Conservation (phyloP, 768 basidiomycete genomes). For the Steccherinum ochraceum region DNA sequence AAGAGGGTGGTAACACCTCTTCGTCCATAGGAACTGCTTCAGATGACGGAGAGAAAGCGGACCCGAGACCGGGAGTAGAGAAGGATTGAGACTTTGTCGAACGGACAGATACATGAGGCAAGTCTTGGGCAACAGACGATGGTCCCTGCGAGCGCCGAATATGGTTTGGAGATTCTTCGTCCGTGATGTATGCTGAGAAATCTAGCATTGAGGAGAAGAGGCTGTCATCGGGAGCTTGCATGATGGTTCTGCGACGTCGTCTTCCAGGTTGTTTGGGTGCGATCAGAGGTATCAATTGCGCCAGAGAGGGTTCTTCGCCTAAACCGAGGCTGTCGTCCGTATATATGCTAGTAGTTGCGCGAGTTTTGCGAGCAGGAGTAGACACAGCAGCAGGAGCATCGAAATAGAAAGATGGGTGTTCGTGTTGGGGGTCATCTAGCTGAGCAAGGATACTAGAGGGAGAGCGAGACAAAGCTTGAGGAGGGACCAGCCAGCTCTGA, state of each 20-base stretch:
- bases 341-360: constrained; percentile 7
- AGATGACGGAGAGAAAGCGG: constrained; percentile 9
- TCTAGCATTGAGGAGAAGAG: constrained; percentile 24
- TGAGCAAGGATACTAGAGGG: constrained; percentile 10
- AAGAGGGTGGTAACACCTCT: not conserved
- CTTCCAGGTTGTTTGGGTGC: constrained; percentile 10
- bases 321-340: constrained; percentile 9
- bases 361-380: constrained; percentile 17
- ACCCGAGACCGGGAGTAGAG: not conserved
- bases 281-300: not conserved
- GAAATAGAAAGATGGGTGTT: constrained; percentile 16
- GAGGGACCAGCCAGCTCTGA: constrained; percentile 23
- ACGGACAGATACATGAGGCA: not conserved
- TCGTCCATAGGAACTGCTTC: no score
- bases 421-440: constrained; percentile 7
- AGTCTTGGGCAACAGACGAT: not conserved
- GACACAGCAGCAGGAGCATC: constrained; percentile 16
- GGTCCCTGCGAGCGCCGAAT: not conserved
- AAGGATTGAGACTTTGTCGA: not conserved
- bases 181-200: constrained; percentile 17
- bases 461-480: constrained; percentile 20
- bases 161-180: constrained; percentile 2
- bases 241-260: constrained; percentile 19
- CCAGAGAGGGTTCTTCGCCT: not conserved
- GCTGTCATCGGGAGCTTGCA: constrained; percentile 19